Evolutionary conservation across 179 eudicot genomes (phyloP), one percentile per base, ranked within the genome.

Genomic region (Drosera spatulata): DNA sequence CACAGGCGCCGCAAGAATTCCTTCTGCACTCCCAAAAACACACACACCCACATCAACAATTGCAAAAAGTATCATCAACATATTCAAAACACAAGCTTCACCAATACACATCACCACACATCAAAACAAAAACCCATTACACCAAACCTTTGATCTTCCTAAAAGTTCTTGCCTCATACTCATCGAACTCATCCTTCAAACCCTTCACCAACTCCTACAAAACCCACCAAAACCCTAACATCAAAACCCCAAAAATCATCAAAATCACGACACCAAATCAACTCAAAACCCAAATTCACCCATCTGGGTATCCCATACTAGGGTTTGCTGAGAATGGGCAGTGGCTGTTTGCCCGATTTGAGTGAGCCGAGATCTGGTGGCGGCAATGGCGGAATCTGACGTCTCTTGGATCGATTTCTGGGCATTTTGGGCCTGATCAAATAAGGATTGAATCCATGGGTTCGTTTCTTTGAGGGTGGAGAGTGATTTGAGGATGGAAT

Each of bases 401-500:
- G 82, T 63, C 44, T 71, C 73, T 65, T 69, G 59, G 33, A 62
- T 51, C 42, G 81, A 75, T 51, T 63, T 63, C 59, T 79, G 83
- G 10, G 76, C 80, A 9, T 79, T 10, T 49, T 46, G 70, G 0
- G 87, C 87, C 59, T 75, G 89, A 40, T 83, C 70, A 1, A 71
- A 59, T 4, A 79, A 82, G 71, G 80, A 75, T 33, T 91, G 80
- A 43, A 85, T 67, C 96, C 90, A 91, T 50, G 86, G 85, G 66
- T 60, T 59, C 22, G 67, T 42, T 62, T 58, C 70, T 49, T 64
- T 66, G 15, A 76, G 60, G 56, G 50, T 61, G 61, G 63, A 61
- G 46, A 71, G 55, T 69, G 78, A 66, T 1, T 71, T 59, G 38
- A 63, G 64, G 2, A 69, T 8, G 40, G 70, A 62, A 40, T 63